Evolutionary conservation across 1,284 basidiomycete genomes (phyloP).

Genomic region (Trichosporon sp.): DNA sequence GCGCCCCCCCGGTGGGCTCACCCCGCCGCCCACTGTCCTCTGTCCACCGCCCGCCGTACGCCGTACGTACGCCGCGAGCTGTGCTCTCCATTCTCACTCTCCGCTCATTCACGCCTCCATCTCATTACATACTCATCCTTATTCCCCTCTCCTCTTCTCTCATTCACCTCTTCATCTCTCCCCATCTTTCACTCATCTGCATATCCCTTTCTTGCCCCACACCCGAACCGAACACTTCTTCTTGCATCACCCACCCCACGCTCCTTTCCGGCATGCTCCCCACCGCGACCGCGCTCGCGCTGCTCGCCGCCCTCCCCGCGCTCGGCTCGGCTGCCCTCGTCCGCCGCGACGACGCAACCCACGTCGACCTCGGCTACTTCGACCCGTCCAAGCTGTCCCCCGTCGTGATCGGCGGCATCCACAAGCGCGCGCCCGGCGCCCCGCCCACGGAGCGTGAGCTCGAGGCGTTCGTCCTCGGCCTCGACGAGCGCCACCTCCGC

Average conservation of each 20-base stretch:
- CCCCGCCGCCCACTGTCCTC: too few relatives aligned
- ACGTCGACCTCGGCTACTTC: neutral
- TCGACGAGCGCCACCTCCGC: conserved; percentile 3
- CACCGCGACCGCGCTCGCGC: neutral
- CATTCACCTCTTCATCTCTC: too few relatives aligned
- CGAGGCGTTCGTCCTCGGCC: neutral
- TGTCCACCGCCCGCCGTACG: too few relatives aligned
- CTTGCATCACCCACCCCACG: neutral
- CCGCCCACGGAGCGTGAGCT: neutral
- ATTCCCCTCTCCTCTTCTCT: too few relatives aligned
- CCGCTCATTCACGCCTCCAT: too few relatives aligned
- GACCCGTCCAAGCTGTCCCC: neutral
- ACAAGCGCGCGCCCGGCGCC: neutral
- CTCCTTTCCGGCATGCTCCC: neutral
- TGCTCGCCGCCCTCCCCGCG: neutral
- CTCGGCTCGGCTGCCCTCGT: neutral
- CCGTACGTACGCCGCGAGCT: too few relatives aligned
- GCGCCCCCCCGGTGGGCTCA: too few relatives aligned
- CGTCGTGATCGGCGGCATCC: neutral
- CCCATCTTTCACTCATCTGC: too few relatives aligned
- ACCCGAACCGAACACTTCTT: neutral
- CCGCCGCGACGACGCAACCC: neutral
- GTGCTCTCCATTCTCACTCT: too few relatives aligned
- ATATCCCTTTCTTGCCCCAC: too few relatives aligned
- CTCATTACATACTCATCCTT: too few relatives aligned